These are phyloP conservation scores for Dioscorea cayenensis DNA, from an alignment of 116 monocot species.

Conservation along the genomic window DNA sequence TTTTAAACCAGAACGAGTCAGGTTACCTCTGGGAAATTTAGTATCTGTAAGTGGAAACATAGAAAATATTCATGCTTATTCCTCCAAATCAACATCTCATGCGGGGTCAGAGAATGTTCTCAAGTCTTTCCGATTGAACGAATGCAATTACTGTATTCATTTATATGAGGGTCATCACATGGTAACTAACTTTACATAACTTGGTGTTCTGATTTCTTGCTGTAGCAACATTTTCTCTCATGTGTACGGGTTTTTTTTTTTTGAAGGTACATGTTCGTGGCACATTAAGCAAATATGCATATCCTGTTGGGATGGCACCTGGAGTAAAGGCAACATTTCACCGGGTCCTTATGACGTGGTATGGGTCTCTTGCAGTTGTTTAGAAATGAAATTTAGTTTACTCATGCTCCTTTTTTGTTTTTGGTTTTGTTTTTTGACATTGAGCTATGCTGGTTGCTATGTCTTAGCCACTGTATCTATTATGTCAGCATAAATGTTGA, in stretches of 20 bases:
- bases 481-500: no score
- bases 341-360: conserved; percentile 65
- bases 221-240: background rate
- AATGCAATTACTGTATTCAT: conserved; percentile 50
- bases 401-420: background rate
- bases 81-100: conserved; percentile 11
- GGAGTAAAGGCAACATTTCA: conserved; percentile 85
- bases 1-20: conserved; percentile 13
- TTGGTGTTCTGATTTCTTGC: background rate
- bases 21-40: conserved; percentile 40
- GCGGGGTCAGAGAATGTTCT: background rate
- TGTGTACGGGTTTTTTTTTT: background rate
- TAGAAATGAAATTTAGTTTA: background rate
- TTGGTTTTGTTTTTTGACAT: no score
- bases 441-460: no score
- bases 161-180: conserved; percentile 51
- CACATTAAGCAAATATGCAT: conserved; percentile 25
- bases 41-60: conserved; percentile 65
- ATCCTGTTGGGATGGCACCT: conserved; percentile 66
- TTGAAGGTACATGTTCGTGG: conserved; percentile 65
- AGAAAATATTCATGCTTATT: conserved; percentile 38
- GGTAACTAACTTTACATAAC: conserved; percentile 32
- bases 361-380: conserved; percentile 2
- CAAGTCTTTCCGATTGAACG: background rate
- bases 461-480: no score